Percentiles rank a stretch among this genome's conserved stretches.
Evolutionary conservation across 371 early-diverging fungal genomes (phyloP).

Genomic region (Apophysomyces trapeziformis): DNA sequence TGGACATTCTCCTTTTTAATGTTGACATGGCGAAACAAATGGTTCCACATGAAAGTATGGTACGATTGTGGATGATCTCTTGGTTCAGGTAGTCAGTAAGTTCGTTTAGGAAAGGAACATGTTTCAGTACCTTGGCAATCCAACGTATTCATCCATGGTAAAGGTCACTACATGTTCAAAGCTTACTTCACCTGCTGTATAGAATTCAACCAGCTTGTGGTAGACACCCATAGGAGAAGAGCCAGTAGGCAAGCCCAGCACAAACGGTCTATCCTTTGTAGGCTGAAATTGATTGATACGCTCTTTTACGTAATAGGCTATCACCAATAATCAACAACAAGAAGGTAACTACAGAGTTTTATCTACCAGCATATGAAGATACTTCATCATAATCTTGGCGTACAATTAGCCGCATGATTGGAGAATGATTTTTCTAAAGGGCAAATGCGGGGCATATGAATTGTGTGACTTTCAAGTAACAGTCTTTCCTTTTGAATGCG

Average conservation of each 20-base stretch:
- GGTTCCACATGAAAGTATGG: slow-evolving; percentile 65
- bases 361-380: slow-evolving; percentile 45
- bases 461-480: no score
- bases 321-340: slow-evolving; percentile 10
- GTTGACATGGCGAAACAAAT: slow-evolving; percentile 64
- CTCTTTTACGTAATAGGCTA: slow-evolving; percentile 53
- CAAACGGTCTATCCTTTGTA: slow-evolving; percentile 57
- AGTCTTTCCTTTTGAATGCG: no score
- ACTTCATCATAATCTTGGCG: slow-evolving; percentile 62
- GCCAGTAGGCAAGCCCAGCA: slow-evolving; percentile 62
- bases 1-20: slow-evolving; percentile 60
- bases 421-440: neutral
- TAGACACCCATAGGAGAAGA: slow-evolving; percentile 65
- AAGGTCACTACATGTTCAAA: slow-evolving; percentile 53
- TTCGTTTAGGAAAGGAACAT: neutral
- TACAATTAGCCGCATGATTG: slow-evolving; percentile 63
- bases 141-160: slow-evolving; percentile 65
- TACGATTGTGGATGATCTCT: slow-evolving; percentile 67
- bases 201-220: slow-evolving; percentile 51
- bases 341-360: neutral
- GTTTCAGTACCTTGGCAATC: slow-evolving; percentile 37
- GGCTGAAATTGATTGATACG: slow-evolving; percentile 60
- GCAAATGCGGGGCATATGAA: no score
- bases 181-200: slow-evolving; percentile 44
- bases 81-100: neutral